These are phyloP conservation scores for Fraxinus dipetala DNA, from an alignment of 305 asterid genomes.

Conservation along the genomic window DNA sequence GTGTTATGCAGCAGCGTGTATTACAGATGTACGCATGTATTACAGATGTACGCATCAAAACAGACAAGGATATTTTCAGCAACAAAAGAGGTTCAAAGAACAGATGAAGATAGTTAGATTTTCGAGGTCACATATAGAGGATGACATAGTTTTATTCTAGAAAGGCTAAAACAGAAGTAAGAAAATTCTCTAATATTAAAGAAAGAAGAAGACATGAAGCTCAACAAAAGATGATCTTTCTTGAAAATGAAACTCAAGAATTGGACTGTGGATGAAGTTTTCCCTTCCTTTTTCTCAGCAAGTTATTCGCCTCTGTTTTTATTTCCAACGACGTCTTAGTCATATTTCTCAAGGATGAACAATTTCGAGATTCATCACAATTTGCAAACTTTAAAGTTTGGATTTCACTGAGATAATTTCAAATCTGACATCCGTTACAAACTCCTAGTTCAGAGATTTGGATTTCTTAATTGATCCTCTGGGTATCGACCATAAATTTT, in stretches of 20 bases:
- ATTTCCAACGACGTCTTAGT: constrained; percentile 26
- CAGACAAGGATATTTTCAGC: constrained; percentile 38
- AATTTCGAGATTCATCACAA: background rate
- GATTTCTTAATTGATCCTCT: constrained; percentile 33
- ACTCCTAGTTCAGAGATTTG: constrained; percentile 26
- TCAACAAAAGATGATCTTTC: background rate
- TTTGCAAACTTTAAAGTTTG: constrained; percentile 22
- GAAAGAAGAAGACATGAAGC: background rate
- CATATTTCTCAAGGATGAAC: constrained; percentile 21
- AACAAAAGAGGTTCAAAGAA: constrained; percentile 42
- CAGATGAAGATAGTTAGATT: constrained; percentile 19
- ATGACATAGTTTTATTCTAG: constrained; percentile 35
- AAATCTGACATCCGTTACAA: constrained; percentile 20
- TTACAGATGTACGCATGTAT: constrained; percentile 12
- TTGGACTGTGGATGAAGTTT: constrained; percentile 13
- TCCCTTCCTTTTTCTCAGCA: constrained; percentile 18
- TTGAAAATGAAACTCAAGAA: constrained; percentile 21
- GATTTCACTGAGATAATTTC: constrained; percentile 24
- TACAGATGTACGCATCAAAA: constrained; percentile 42
- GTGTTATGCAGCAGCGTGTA: background rate
- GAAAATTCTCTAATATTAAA: background rate
- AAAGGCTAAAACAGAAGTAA: background rate
- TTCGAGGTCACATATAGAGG: constrained; percentile 31
- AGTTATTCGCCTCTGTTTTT: constrained; percentile 22
- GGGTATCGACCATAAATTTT: constrained; percentile 24